Base-by-base conservation (phyloP, 352 stramenopile genomes). In the Pythium aphanidermatum region DNA sequence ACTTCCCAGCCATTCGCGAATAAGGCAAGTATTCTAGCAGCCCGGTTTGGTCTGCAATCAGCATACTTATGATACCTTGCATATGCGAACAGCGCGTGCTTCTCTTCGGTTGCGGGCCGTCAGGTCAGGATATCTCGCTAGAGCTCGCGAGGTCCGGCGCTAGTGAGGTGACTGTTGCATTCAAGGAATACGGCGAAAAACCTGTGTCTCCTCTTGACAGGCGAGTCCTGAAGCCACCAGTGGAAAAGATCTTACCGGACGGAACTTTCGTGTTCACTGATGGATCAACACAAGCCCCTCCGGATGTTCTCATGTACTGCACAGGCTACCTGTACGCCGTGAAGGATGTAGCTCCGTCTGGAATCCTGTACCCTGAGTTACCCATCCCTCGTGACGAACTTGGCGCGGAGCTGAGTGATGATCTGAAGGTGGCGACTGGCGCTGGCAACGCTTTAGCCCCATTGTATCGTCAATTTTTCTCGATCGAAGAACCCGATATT, bases 241-340 rank as follows among this genome's bases (percentile, higher is more conserved):
- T 89, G 43, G 59, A 70, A 13, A 41, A 50, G 45, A 70, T 92
- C 17, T 47, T 60, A n/a, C 20, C 55, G 11, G 63, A 86, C 44
- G 71, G 77, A 13, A 56, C 41, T 0, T 46, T 92, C 16, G 55
- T 73, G 21, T 88, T 88, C 47, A 65, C 50, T 16, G 76, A 92
- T 46, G 67, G 64, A 0, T 74, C 72, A n/a, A 55, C 42, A 9
- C 62, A 82, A 28, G 49, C 28, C 20, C 51, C 74, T 0, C 66
- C 70, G 16, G 72, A 92, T 42, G 79, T 87, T 55, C 65, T 92
- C 46, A 89, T 92, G 65, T 74, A 76, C 45, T 87, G 74, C 57
- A 89, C 76, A 3, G 79, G 79, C 10, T 92, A 92, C 40, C 39
- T 74, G 40, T 92, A 92, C 55, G 65, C 69, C 0, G 66, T 70